Base-by-base conservation (phyloP, 2,329 filamentous ascomycete species). In the Ceratocystis alfenasii region DNA sequence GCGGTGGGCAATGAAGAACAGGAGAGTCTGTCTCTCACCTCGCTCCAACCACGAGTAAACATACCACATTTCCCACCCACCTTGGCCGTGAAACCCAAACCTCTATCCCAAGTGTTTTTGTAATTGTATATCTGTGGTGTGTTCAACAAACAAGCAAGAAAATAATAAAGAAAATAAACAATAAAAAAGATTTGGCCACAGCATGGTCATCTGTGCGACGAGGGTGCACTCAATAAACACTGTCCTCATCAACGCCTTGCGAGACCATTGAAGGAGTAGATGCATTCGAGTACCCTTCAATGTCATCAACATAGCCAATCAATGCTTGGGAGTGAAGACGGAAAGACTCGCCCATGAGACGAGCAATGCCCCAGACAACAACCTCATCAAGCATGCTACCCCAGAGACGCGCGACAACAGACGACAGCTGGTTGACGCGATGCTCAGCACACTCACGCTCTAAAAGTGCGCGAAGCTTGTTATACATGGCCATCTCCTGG, bases 301-400 rank as follows among this genome's bases (percentile, higher is more conserved):
- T 80, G 71, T 92, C 88, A 74, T 96, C 93, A 74, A 96, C 91
- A 73, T 96, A 97, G 75, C 93, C 92, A 70, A 93, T 85, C 44
- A 99, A 86, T 70, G 94, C 92, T 78, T 97, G 92, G 46, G 92
- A 89, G 77, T 97, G 93, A 67, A 96, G 85, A 74, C 95, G 94
- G 83, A 99, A 97, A 64, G 94, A 92, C 77, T 97, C 94, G 72
- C 94, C 94, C 89, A 97, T 96, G 63, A 97, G 85, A 74, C 95
- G 91, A 71, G 90, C 93, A 74, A 95, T 93, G 67, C 94, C 94
- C 94, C 94, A 97, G 68, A 99, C 94, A 71, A 97, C 93, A 69
- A 97, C 94, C 78, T 96, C 94, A 74, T 97, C 94, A 70, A 97
- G 86, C 88, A 97, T 96, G 69, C 90, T 93, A 72, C 93, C 94